Percentiles rank a stretch among this genome's conserved stretches.
phyloP scores from a whole-genome alignment of 1,139 yeast species.

The Scheffersomyces segobiensis region DNA sequence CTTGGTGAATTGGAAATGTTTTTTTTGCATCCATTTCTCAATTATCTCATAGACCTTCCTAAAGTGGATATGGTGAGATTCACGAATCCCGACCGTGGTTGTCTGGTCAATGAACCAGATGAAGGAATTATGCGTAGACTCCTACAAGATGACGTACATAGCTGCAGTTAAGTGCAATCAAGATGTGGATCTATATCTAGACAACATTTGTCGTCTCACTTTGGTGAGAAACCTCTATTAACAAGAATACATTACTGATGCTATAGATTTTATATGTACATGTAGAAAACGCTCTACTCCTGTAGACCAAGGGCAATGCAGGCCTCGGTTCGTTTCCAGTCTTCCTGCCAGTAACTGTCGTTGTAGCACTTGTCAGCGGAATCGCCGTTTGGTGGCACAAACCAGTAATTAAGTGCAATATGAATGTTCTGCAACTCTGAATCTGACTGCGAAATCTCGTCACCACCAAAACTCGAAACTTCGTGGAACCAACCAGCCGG shows the following conservation, averaged over 20 bases:
- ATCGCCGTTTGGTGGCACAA: slow-evolving; percentile 56
- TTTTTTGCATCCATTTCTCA: not conserved
- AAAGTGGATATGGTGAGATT: not conserved
- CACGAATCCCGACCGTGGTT: not conserved
- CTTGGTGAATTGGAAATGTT: not conserved
- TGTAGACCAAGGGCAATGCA: slow-evolving; percentile 13
- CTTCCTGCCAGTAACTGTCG: slow-evolving; percentile 53
- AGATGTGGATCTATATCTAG: not conserved
- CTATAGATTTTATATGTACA: not conserved
- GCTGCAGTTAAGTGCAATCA: not conserved
- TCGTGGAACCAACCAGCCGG: slow-evolving; percentile 87
- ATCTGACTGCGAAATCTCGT: slow-evolving; percentile 4
- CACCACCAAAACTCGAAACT: slow-evolving; percentile 62
- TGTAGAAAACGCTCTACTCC: not conserved
- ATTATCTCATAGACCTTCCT: not conserved
- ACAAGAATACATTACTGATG: not conserved
- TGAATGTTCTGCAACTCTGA: slow-evolving; percentile 40
- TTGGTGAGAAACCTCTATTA: not conserved
- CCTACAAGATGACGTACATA: not conserved
- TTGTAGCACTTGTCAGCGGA: slow-evolving; percentile 34
- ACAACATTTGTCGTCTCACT: not conserved
- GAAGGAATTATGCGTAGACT: not conserved
- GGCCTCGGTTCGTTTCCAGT: slow-evolving; percentile 39
- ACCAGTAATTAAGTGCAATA: slow-evolving; percentile 73
- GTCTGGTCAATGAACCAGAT: not conserved